Base-by-base conservation (phyloP, 176 grass and related monocot genomes). In the Triticum monococcum region DNA sequence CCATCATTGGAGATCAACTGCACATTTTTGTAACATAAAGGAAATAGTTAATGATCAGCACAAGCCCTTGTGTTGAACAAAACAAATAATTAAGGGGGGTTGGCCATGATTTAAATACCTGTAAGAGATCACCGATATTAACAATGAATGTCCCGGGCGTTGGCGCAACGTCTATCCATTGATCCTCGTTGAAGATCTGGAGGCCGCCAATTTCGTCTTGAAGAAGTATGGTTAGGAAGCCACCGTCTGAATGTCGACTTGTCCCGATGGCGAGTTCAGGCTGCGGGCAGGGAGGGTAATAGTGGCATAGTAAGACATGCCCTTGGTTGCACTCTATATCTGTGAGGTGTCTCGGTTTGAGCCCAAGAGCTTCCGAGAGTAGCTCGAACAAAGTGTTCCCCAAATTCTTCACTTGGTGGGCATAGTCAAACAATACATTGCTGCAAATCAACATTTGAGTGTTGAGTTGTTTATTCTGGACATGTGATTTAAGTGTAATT, bases 271-370 rank as follows among this genome's bases (percentile, higher is more conserved):
- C 85, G 16, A 90, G 59, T 33, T 92, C 87, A 1, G 90, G 90
- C 68, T 95, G 75, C 0, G 90, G 90, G 60, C 93, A 95, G 11
- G 90, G 90, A 65, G 90, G 93, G 33, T 95, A 95, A 60, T 88
- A 95, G 45, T 95, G 93, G 26, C 75, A 90, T 11, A 87, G 26
- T 12, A 90, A 45, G 37, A 85, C 67, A 41, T 88, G 86, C 4
- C 72, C 86, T 38, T 87, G 43, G 79, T 89, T 90, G 79, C 88
- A 90, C 40, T 86, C 88, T 0, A 90, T 90, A 62, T 90, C 88
- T 4, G 23, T 22, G 1, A 95, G 37, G 33, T 90, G 86, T 28
- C 68, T 75, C 23, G 79, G 52, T 2, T 40, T 64, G 37, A 92
- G 88, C 24, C 88, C 93, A 9, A 92, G 93, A 25, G 90, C 83